Evolutionary conservation across 148 eudicot genomes (phyloP).

Genomic region (Cornus controversa): DNA sequence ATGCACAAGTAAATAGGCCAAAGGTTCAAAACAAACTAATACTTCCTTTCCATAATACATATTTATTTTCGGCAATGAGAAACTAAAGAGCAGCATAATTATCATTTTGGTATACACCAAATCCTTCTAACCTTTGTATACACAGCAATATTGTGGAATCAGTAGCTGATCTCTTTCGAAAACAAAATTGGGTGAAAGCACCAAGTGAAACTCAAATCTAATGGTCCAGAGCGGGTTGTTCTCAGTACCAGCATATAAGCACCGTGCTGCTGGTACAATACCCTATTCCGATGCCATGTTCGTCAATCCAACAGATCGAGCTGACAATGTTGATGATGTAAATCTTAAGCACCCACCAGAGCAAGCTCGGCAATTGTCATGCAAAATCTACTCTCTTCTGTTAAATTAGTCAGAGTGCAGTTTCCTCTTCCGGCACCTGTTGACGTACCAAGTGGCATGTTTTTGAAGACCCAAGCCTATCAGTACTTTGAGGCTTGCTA

Average conservation of each 20-base stretch:
- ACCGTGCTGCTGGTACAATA: neutral
- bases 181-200: neutral
- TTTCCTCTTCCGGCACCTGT: constrained; percentile 72
- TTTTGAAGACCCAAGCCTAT: constrained; percentile 77
- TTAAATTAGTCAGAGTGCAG: constrained; percentile 64
- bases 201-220: neutral
- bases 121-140: neutral
- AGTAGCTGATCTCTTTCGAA: neutral
- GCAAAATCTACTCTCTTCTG: neutral
- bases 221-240: neutral
- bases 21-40: no score
- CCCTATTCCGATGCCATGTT: neutral
- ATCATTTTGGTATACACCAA: neutral
- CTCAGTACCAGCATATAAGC: neutral
- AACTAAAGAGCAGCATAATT: no score
- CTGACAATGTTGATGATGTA: neutral
- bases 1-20: neutral
- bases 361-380: neutral
- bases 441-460: constrained; percentile 82
- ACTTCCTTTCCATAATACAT: neutral
- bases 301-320: neutral
- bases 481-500: constrained; percentile 80
- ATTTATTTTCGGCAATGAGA: neutral
- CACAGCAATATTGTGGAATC: neutral
- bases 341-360: neutral